Conservation (phyloP, 2,329 filamentous ascomycete species). For the Xylariomycetidae sp. region DNA sequence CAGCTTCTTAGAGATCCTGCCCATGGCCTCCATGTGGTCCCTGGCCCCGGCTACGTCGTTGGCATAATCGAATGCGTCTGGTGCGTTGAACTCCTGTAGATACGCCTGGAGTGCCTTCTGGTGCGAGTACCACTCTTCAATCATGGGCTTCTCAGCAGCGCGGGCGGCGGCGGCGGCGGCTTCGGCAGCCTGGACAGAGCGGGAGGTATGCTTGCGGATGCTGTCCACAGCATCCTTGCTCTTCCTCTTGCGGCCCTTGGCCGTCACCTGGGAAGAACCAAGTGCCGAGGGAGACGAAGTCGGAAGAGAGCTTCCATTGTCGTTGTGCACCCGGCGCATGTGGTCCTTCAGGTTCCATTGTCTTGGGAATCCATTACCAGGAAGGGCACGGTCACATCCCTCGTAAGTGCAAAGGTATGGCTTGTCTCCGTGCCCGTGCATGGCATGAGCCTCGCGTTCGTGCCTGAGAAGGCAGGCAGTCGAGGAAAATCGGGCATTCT, state of each 20-base stretch:
- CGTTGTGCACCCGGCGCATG: constrained; percentile 89
- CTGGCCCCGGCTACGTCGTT: constrained; percentile 47
- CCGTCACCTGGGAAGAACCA: constrained; percentile 27
- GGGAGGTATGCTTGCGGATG: constrained; percentile 45
- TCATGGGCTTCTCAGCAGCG: constrained; percentile 34
- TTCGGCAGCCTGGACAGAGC: constrained; percentile 28
- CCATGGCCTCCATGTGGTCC: constrained; percentile 45
- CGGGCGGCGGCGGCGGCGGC: constrained; percentile 27
- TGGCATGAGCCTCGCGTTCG: constrained; percentile 90
- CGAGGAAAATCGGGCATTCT: constrained; percentile 85
- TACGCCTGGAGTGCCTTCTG: constrained; percentile 58
- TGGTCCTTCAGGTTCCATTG: constrained; percentile 96
- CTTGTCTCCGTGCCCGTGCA: constrained; percentile 91
- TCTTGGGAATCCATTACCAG: constrained; percentile 85
- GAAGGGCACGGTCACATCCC: constrained; percentile 76
- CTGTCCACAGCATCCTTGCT: constrained; percentile 40
- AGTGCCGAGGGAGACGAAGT: constrained; percentile 34
- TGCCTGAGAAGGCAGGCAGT: constrained; percentile 92
- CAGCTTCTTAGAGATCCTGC: constrained; percentile 40
- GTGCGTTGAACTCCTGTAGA: constrained; percentile 42
- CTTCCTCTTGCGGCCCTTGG: constrained; percentile 56
- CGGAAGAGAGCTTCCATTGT: constrained; percentile 38
- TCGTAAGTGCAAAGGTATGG: constrained; percentile 84
- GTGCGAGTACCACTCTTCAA: constrained; percentile 55
- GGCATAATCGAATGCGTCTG: constrained; percentile 46